Conservation (phyloP, 2,329 filamentous ascomycete species). For the Talaromyces sp. region DNA sequence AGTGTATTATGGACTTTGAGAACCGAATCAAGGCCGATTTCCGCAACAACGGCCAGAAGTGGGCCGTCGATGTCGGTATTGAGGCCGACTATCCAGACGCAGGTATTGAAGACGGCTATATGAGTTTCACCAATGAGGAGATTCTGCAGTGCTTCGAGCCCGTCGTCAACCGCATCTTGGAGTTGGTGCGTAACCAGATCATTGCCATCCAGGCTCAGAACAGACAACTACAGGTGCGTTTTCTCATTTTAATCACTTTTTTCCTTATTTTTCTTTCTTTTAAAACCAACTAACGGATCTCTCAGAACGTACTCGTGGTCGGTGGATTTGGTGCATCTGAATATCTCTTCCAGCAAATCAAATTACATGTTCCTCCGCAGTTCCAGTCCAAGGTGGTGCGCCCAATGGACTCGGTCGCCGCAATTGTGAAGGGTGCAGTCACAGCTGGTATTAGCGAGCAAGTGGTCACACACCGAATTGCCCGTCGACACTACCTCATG, state of each 20-base stretch:
- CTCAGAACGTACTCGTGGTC: slow-evolving; percentile 84
- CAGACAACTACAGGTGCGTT: slow-evolving; percentile 69
- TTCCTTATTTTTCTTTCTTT: background rate
- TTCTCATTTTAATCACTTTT: background rate
- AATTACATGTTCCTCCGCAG: slow-evolving; percentile 93
- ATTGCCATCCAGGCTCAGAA: slow-evolving; percentile 99
- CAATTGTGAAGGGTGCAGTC: slow-evolving; percentile 96
- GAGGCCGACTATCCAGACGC: slow-evolving; percentile 97
- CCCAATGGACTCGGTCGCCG: slow-evolving; percentile 97
- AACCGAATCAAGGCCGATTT: slow-evolving; percentile 99
- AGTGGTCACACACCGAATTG: slow-evolving; percentile 93
- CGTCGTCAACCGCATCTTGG: slow-evolving; percentile 92
- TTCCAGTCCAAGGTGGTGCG: slow-evolving; percentile 98
- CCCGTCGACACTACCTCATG: slow-evolving; percentile 97
- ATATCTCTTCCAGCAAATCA: slow-evolving; percentile 99
- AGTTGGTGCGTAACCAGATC: slow-evolving; percentile 95
- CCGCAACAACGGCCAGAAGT: slow-evolving; percentile 98
- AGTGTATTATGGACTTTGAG: slow-evolving; percentile 99
- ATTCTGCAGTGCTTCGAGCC: slow-evolving; percentile 98
- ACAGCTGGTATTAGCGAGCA: slow-evolving; percentile 97
- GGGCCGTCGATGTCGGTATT: slow-evolving; percentile 97
- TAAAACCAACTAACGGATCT: background rate
- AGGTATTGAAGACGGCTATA: slow-evolving; percentile 97
- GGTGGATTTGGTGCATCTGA: slow-evolving; percentile 98
- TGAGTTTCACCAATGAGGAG: slow-evolving; percentile 99